These are phyloP conservation scores for Cytospora paraplurivora DNA, from an alignment of 2,329 filamentous ascomycete species.

Conservation along the genomic window DNA sequence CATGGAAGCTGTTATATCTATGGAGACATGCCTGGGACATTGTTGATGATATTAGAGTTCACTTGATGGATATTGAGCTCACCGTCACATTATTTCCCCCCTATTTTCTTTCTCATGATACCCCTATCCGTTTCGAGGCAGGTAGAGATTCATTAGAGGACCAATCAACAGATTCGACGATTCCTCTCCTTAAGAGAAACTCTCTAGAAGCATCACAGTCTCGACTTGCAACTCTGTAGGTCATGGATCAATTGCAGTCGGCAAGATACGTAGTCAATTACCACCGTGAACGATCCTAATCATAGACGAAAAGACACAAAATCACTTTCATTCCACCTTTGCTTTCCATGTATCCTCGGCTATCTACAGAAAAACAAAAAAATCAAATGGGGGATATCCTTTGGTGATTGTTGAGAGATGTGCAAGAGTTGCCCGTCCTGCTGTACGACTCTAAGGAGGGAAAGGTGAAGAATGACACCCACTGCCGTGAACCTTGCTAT, in stretches of 20 bases:
- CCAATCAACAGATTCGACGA: constrained; percentile 5
- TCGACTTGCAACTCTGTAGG: not conserved
- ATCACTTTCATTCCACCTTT: constrained; percentile 23
- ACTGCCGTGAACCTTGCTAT: not conserved
- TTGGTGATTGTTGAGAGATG: constrained; percentile 30
- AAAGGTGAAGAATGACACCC: constrained; percentile 32
- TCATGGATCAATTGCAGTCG: not conserved
- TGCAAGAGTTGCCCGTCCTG: constrained; percentile 28
- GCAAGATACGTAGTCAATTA: constrained; percentile 16
- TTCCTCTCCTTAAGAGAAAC: constrained; percentile 6
- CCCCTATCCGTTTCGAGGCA: constrained; percentile 13
- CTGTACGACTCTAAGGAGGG: constrained; percentile 25
- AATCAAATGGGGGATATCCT: constrained; percentile 34
- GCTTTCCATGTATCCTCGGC: constrained; percentile 20
- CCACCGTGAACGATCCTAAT: constrained; percentile 9
- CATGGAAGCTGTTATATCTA: not conserved
- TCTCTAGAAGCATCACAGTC: constrained; percentile 5
- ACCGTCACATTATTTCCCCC: not conserved
- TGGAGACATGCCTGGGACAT: too few species aligned
- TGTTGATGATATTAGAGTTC: not conserved
- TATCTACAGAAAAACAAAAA: constrained; percentile 36
- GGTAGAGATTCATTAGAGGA: not conserved
- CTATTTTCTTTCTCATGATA: constrained; percentile 9
- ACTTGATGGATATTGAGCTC: not conserved
- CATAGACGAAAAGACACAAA: constrained; percentile 12